phyloP scores from a whole-genome alignment of 1,139 yeast genomes.

The Sugiyamaella novakii region DNA sequence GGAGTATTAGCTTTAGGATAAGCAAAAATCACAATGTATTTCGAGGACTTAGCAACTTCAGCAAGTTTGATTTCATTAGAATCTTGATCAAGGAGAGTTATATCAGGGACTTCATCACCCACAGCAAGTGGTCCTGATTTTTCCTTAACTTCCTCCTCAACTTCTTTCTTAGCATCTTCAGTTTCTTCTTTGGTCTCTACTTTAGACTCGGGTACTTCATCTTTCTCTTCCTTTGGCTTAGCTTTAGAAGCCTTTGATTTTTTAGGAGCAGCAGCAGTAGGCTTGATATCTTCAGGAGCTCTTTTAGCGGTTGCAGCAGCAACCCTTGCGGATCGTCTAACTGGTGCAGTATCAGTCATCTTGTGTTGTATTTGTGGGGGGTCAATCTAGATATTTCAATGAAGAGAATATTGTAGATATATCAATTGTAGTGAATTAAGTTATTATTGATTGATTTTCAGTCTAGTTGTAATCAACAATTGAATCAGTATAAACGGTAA shows the following conservation, averaged over 20 bases:
- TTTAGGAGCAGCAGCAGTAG: slow-evolving; percentile 13
- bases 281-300: slow-evolving; percentile 17
- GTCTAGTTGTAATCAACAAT: no score
- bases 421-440: no score
- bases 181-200: slow-evolving; percentile 20
- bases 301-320: slow-evolving; percentile 23
- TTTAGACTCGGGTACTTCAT: slow-evolving; percentile 16
- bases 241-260: slow-evolving; percentile 18
- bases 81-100: slow-evolving; percentile 63
- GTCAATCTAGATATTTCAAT: no score
- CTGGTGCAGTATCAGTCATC: slow-evolving; percentile 20
- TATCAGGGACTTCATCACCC: slow-evolving; percentile 74
- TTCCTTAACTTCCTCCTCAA: slow-evolving; percentile 11
- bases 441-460: no score
- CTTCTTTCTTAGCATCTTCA: slow-evolving; percentile 3
- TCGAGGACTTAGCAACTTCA: slow-evolving; percentile 27
- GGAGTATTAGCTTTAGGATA: slow-evolving; percentile 95
- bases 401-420: no score
- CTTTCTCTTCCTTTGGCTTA: slow-evolving; percentile 14
- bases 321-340: slow-evolving; percentile 24
- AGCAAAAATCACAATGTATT: slow-evolving; percentile 50
- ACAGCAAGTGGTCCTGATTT: slow-evolving; percentile 33
- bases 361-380: no score
- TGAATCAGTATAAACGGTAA: no score
- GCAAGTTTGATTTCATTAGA: slow-evolving; percentile 52